These are phyloP conservation scores for Melanopsichium pennsylvanicum DNA, from an alignment of 1,284 basidiomycete genomes.

Conservation along the genomic window DNA sequence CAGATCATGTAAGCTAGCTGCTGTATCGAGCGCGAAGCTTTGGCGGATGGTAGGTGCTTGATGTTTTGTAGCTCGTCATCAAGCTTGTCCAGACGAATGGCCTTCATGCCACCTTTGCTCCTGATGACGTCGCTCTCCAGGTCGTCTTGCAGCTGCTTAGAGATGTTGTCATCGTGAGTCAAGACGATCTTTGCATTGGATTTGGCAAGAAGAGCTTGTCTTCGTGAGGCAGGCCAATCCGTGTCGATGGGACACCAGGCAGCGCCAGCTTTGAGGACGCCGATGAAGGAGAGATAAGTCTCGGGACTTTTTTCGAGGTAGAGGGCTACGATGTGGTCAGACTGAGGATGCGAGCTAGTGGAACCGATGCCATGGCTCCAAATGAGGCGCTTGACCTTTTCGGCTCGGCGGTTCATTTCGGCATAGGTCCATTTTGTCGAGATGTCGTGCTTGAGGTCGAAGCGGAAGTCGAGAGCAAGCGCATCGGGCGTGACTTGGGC, in stretches of 20 bases:
- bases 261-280: slow-evolving; percentile 62
- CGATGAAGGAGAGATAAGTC: slow-evolving; percentile 59
- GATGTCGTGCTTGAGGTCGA: slow-evolving; percentile 26
- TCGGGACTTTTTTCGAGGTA: slow-evolving; percentile 59
- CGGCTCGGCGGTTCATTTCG: slow-evolving; percentile 51
- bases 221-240: slow-evolving; percentile 61
- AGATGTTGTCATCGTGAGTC: slow-evolving; percentile 31
- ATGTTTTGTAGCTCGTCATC: slow-evolving; percentile 28
- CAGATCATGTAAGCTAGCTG: slow-evolving; percentile 65
- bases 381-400: slow-evolving; percentile 44
- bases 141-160: slow-evolving; percentile 34
- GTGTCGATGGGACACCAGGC: slow-evolving; percentile 67
- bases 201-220: slow-evolving; percentile 63
- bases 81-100: slow-evolving; percentile 50
- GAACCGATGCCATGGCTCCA: slow-evolving; percentile 48
- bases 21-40: slow-evolving; percentile 21
- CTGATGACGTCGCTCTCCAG: slow-evolving; percentile 28
- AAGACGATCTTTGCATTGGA: slow-evolving; percentile 58
- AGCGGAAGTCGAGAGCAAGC: slow-evolving; percentile 57
- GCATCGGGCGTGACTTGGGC: slow-evolving; percentile 35
- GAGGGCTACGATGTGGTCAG: slow-evolving; percentile 56
- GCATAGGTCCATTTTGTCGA: slow-evolving; percentile 50
- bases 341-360: slow-evolving; percentile 16
- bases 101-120: slow-evolving; percentile 26
- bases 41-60: background rate